Evolutionary conservation across 2,329 filamentous ascomycete species (phyloP).

Genomic region (Phoma sp.): DNA sequence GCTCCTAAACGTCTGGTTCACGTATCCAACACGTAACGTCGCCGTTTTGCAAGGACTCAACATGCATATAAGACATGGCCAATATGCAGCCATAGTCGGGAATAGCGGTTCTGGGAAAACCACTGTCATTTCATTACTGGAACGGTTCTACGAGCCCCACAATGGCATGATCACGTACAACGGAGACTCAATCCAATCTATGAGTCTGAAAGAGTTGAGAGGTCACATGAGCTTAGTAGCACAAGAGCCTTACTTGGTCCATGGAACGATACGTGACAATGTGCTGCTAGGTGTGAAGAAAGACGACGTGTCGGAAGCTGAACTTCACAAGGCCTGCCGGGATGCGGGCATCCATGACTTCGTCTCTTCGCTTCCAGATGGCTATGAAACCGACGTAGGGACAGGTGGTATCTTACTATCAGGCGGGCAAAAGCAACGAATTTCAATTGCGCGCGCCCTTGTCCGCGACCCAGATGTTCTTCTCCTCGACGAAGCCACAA

Average conservation of each 20-base stretch:
- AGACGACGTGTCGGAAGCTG: conserved; percentile 54
- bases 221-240: conserved; percentile 72
- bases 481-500: conserved; percentile 67
- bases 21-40: conserved; percentile 91
- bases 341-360: conserved; percentile 42
- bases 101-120: conserved; percentile 87
- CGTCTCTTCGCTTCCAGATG: conserved; percentile 38
- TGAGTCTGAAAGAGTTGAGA: conserved; percentile 58
- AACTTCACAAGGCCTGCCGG: conserved; percentile 61
- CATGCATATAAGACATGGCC: conserved; percentile 59
- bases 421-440: conserved; percentile 79
- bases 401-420: conserved; percentile 66
- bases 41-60: conserved; percentile 71
- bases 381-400: conserved; percentile 37
- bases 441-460: conserved; percentile 75
- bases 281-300: conserved; percentile 54
- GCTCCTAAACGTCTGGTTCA: conserved; percentile 82
- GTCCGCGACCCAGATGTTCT: conserved; percentile 66
- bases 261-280: conserved; percentile 57
- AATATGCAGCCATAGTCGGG: conserved; percentile 61
- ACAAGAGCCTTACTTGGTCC: conserved; percentile 56
- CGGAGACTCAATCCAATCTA: conserved; percentile 67
- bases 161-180: conserved; percentile 69
- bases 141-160: conserved; percentile 90
- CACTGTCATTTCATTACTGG: conserved; percentile 88